Evolutionary conservation across 352 stramenopile species (phyloP).

Genomic region (Phytophthora sansomeana): DNA sequence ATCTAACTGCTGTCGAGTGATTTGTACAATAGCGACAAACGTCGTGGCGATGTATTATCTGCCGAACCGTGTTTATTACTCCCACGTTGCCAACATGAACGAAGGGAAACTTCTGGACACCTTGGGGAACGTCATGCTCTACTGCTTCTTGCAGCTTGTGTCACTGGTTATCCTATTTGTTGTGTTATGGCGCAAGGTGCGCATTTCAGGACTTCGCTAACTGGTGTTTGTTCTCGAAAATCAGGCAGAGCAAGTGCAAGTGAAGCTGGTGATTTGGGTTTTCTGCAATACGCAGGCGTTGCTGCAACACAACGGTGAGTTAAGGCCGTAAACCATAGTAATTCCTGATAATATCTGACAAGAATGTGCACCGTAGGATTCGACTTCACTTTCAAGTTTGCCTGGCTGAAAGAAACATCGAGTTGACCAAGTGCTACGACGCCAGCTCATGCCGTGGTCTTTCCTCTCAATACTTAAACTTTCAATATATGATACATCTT

Average conservation of each 20-base stretch:
- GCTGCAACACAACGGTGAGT: conserved; percentile 43
- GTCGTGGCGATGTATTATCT: conserved; percentile 39
- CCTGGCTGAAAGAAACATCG: conserved; percentile 29
- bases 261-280: conserved; percentile 53
- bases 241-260: conserved; percentile 41
- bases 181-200: conserved; percentile 31
- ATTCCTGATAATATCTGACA: no score
- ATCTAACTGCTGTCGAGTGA: not conserved
- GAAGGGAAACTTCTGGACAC: conserved; percentile 16
- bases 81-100: conserved; percentile 33
- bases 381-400: conserved; percentile 47
- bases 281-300: conserved; percentile 42
- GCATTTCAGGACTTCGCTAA: conserved; percentile 34
- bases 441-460: no score
- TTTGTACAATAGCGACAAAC: conserved; percentile 37
- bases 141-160: conserved; percentile 45
- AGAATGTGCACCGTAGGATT: no score
- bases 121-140: conserved; percentile 42
- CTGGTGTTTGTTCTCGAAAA: conserved; percentile 51
- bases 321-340: no score
- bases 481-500: no score
- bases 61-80: conserved; percentile 42
- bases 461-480: no score
- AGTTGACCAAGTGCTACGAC: no score
- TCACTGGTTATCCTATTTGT: conserved; percentile 44